Percentiles rank a stretch among this genome's conserved stretches.
Conservation (phyloP, 345 rosid species). For the Hypericum androsaemum region DNA sequence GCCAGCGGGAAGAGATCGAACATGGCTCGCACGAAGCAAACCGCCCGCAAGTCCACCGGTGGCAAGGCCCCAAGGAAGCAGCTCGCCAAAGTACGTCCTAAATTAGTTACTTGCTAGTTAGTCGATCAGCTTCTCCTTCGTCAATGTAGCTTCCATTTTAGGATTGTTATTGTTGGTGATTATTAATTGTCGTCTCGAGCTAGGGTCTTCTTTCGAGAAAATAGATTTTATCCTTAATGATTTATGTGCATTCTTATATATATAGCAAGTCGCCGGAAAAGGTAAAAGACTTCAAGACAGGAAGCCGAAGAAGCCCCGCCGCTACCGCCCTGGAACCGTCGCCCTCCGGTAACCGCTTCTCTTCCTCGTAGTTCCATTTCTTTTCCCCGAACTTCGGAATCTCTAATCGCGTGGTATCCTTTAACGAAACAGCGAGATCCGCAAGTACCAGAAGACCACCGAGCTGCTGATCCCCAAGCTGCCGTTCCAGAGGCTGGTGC, state of each 20-base stretch:
- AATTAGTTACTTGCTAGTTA: too few relatives aligned
- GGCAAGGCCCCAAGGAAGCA: constrained; percentile 68
- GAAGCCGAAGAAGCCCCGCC: constrained; percentile 79
- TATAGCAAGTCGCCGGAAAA: constrained; percentile 19
- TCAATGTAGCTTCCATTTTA: too few relatives aligned
- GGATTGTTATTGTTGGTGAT: too few relatives aligned
- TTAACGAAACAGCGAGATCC: constrained; percentile 46
- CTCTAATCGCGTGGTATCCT: too few relatives aligned
- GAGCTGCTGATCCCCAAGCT: constrained; percentile 75
- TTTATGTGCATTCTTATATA: too few relatives aligned
- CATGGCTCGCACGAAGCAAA: constrained; percentile 54
- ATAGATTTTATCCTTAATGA: too few relatives aligned
- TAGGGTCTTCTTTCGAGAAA: too few relatives aligned
- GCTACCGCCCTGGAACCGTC: constrained; percentile 91
- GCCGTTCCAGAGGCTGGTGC: constrained; percentile 79
- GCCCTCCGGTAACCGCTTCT: constrained; percentile 56
- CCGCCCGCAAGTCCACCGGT: constrained; percentile 57
- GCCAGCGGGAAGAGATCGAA: background rate
- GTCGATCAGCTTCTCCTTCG: too few relatives aligned
- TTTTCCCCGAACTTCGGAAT: background rate
- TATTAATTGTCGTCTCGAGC: too few relatives aligned
- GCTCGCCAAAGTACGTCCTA: constrained; percentile 24
- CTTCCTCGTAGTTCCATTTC: background rate
- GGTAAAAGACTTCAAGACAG: constrained; percentile 87
- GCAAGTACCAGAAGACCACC: constrained; percentile 87